Percentiles rank a stretch among this genome's conserved stretches.
These are phyloP conservation scores for Termitomyces sp. DNA, from an alignment of 1,284 basidiomycete genomes.

Conservation along the genomic window DNA sequence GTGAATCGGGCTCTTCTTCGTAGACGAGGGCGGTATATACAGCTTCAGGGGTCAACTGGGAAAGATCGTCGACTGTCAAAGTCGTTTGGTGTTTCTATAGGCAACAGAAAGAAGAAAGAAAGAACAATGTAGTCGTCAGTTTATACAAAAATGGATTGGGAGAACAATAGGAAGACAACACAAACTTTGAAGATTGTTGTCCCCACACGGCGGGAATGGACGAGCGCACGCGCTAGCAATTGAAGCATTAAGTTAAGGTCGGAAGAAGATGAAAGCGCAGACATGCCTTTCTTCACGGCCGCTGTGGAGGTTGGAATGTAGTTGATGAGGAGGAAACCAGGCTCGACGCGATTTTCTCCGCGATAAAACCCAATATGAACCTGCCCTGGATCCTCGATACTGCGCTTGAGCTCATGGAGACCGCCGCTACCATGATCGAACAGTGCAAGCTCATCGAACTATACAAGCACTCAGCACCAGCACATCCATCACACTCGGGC, in stretches of 20 bases:
- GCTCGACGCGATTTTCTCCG: constrained; percentile 28
- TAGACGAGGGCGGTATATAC: constrained; percentile 30
- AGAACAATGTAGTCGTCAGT: background rate
- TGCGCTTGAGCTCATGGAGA: constrained; percentile 37
- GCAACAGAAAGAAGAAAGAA: background rate
- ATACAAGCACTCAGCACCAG: constrained; percentile 1
- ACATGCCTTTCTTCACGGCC: constrained; percentile 35
- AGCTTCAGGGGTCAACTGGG: constrained; percentile 34
- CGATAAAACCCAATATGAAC: constrained; percentile 39
- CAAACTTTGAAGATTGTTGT: constrained; percentile 37
- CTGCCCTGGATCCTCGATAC: constrained; percentile 29
- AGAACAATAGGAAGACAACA: constrained; percentile 26
- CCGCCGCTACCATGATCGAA: constrained; percentile 34
- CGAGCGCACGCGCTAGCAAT: constrained; percentile 35
- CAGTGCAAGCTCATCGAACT: constrained; percentile 31
- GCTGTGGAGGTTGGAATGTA: constrained; percentile 36
- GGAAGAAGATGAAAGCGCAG: background rate
- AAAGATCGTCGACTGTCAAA: constrained; percentile 37
- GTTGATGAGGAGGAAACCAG: constrained; percentile 36
- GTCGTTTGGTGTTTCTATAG: constrained; percentile 37
- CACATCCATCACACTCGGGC: constrained; percentile 12
- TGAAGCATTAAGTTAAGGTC: background rate
- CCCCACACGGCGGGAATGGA: constrained; percentile 41
- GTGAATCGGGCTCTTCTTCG: constrained; percentile 25
- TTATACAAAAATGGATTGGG: constrained; percentile 15